phyloP scores from a whole-genome alignment of 2,329 filamentous ascomycete genomes.

The Aspergillus neotritici region DNA sequence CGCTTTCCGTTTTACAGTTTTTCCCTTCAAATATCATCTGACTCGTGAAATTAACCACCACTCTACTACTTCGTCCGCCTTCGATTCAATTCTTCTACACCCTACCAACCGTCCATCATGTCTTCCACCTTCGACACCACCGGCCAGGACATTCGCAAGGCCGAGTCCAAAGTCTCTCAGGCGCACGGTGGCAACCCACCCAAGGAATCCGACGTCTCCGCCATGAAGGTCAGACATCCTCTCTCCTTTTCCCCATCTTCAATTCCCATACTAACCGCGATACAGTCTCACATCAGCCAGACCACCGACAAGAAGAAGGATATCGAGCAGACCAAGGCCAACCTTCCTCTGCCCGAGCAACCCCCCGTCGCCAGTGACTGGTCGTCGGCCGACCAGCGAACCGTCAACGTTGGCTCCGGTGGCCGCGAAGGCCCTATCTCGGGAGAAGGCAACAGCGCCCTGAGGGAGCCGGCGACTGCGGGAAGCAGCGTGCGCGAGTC shows the following conservation, averaged over 20 bases:
- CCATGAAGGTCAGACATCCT: constrained; percentile 40
- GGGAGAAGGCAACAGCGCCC: constrained; percentile 42
- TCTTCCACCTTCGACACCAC: constrained; percentile 43
- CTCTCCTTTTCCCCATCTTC: not conserved
- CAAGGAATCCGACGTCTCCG: constrained; percentile 41
- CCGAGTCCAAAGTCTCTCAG: constrained; percentile 39
- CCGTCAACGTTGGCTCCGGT: constrained; percentile 65
- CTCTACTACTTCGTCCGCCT: no score
- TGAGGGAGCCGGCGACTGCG: constrained; percentile 57
- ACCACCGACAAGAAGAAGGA: constrained; percentile 54
- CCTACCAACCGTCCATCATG: no score
- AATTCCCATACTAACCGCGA: constrained; percentile 3
- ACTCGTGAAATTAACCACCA: no score
- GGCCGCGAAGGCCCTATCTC: constrained; percentile 51
- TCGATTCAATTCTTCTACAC: no score
- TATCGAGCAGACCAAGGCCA: constrained; percentile 63
- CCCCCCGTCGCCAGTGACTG: constrained; percentile 72
- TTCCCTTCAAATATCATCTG: no score
- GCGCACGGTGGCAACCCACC: constrained; percentile 40
- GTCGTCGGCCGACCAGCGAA: constrained; percentile 64
- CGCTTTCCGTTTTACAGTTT: no score
- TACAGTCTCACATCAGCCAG: constrained; percentile 36
- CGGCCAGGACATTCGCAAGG: constrained; percentile 45
- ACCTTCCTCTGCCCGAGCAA: constrained; percentile 73
- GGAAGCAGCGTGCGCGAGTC: constrained; percentile 47